These are phyloP conservation scores for Podospora appendiculata DNA, from an alignment of 495 filamentous ascomycete species.

Conservation along the genomic window DNA sequence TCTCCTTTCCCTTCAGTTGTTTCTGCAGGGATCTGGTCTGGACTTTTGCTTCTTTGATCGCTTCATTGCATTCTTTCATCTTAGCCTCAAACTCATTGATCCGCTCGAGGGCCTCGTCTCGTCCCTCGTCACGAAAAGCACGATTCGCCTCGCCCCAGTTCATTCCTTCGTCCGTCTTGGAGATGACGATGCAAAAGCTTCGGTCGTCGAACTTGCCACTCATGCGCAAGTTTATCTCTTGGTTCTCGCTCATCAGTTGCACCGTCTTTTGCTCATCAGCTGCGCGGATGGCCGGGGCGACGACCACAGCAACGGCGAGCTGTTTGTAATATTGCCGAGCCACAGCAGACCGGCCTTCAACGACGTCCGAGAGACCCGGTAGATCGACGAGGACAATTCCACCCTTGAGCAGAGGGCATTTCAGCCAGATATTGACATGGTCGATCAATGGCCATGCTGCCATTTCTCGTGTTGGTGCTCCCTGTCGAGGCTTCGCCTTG, in stretches of 20 bases:
- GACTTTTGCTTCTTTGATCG: neutral
- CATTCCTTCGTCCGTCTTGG: conserved; percentile 15
- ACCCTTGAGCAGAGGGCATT: conserved; percentile 9
- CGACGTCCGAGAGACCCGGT: conserved; percentile 14
- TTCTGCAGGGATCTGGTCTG: neutral
- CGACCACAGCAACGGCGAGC: conserved; percentile 10
- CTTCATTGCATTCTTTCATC: neutral
- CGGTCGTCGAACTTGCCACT: conserved; percentile 14
- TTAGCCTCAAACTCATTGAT: neutral
- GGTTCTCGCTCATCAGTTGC: conserved; percentile 13
- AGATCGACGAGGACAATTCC: conserved; percentile 16
- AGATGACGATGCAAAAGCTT: conserved; percentile 14
- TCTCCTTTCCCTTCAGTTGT: neutral
- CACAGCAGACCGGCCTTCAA: conserved; percentile 11
- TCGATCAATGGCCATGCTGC: conserved; percentile 18
- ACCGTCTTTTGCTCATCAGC: conserved; percentile 16
- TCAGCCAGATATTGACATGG: conserved; percentile 13
- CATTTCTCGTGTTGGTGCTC: neutral
- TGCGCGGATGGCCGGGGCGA: conserved; percentile 12
- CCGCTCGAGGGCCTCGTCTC: neutral
- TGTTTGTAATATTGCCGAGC: conserved; percentile 11
- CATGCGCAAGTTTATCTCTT: conserved; percentile 19
- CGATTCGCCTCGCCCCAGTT: conserved; percentile 1
- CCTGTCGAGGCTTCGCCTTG: neutral
- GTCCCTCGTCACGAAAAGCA: neutral